Conservation (phyloP, 2,329 filamentous ascomycete species). For the Paecilomyces formosus region DNA sequence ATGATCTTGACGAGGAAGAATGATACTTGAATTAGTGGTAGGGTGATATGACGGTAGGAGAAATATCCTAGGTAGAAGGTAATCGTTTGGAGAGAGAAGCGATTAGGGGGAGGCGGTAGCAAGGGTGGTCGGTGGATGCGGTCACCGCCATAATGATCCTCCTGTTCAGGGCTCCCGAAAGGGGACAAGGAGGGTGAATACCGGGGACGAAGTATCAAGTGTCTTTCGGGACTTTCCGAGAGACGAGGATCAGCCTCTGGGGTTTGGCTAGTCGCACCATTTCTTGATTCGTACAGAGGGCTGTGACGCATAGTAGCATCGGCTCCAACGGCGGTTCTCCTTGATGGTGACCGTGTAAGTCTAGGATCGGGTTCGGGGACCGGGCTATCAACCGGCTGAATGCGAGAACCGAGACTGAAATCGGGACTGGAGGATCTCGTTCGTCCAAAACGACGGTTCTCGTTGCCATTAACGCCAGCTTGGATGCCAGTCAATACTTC, state of each 20-base stretch:
- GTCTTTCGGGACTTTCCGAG: slow-evolving; percentile 19
- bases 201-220: slow-evolving; percentile 25
- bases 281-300: slow-evolving; percentile 18
- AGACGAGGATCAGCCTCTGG: slow-evolving; percentile 9
- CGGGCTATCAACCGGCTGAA: slow-evolving; percentile 33
- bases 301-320: slow-evolving; percentile 16
- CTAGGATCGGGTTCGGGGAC: slow-evolving; percentile 16
- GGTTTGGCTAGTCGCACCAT: slow-evolving; percentile 7
- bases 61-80: slow-evolving; percentile 17
- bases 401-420: slow-evolving; percentile 23
- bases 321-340: slow-evolving; percentile 8
- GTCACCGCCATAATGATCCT: slow-evolving; percentile 13
- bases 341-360: slow-evolving; percentile 21
- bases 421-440: slow-evolving; percentile 24
- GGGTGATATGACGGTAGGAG: slow-evolving; percentile 23
- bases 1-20: slow-evolving; percentile 64
- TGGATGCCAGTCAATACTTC: slow-evolving; percentile 77
- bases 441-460: slow-evolving; percentile 34
- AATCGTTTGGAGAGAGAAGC: slow-evolving; percentile 19
- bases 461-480: slow-evolving; percentile 49
- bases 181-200: slow-evolving; percentile 20
- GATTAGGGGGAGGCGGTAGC: slow-evolving; percentile 33
- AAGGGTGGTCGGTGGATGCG: slow-evolving; percentile 24
- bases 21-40: slow-evolving; percentile 44
- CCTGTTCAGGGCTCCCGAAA: slow-evolving; percentile 6